Conservation (phyloP, 768 basidiomycete species). For the Mycena chlorophos region DNA sequence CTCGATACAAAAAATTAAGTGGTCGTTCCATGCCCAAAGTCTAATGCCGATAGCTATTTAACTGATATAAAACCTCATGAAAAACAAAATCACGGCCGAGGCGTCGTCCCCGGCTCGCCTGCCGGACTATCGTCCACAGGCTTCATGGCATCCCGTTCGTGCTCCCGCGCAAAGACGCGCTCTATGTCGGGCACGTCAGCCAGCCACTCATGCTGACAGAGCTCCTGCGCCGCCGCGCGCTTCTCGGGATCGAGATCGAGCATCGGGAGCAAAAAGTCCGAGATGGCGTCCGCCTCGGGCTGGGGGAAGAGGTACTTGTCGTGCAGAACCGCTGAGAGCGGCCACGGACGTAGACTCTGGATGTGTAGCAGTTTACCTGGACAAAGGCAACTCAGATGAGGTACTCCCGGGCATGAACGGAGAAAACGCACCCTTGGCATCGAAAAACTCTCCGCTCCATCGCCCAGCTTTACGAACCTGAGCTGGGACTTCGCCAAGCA, state of each 20-base stretch:
- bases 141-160: slow-evolving; percentile 65
- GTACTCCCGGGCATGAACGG: not conserved
- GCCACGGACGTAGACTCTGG: slow-evolving; percentile 91
- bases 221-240: slow-evolving; percentile 79
- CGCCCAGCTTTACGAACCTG: slow-evolving; percentile 84
- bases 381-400: not conserved
- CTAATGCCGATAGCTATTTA: not conserved
- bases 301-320: slow-evolving; percentile 96
- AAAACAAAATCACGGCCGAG: not conserved
- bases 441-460: slow-evolving; percentile 93
- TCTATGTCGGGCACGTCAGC: slow-evolving; percentile 50
- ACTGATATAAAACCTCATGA: too few relatives aligned
- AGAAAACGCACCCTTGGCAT: slow-evolving; percentile 69
- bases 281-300: slow-evolving; percentile 76
- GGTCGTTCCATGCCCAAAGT: not conserved
- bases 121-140: slow-evolving; percentile 52
- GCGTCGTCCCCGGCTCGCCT: not conserved
- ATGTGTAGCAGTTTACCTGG: slow-evolving; percentile 87
- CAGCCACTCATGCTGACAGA: slow-evolving; percentile 84
- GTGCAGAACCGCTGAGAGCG: slow-evolving; percentile 75
- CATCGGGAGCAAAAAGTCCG: slow-evolving; percentile 86
- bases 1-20: not conserved
- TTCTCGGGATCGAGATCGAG: slow-evolving; percentile 84
- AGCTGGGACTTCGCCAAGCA: slow-evolving; percentile 87
- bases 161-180: slow-evolving; percentile 7